A percentile compares a stretch with the other conserved stretches of the same genome.
Evolutionary conservation across 306 rosid genomes (phyloP).

Genomic region (Phaseolus lunatus): DNA sequence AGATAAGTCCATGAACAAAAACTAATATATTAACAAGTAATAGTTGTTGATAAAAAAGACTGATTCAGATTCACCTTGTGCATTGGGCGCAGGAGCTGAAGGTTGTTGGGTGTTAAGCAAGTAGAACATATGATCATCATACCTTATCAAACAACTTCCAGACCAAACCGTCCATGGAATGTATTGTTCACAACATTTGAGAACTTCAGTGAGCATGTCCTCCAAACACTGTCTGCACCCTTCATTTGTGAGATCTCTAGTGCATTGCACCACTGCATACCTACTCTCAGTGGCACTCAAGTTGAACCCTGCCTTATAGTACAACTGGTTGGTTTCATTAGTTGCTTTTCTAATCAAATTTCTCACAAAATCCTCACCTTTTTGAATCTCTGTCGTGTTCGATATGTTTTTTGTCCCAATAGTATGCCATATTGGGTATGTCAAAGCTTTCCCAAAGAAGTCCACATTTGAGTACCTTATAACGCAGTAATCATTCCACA

Average conservation of each 20-base stretch:
- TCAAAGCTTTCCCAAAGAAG: background rate
- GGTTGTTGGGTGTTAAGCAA: background rate
- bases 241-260: slow-evolving; percentile 3
- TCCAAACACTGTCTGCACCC: slow-evolving; percentile 16
- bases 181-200: background rate
- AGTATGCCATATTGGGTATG: background rate
- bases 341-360: slow-evolving; percentile 30
- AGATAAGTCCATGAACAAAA: too few species aligned
- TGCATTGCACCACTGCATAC: background rate
- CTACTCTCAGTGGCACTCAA: background rate
- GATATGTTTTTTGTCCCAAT: background rate
- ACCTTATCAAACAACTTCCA: background rate
- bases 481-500: background rate
- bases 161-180: background rate
- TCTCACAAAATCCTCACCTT: slow-evolving; percentile 13
- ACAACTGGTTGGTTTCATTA: background rate
- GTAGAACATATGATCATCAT: slow-evolving; percentile 22
- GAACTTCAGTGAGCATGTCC: background rate
- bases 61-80: background rate
- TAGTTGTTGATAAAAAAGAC: too few species aligned
- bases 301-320: background rate
- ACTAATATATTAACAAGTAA: too few species aligned
- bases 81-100: background rate
- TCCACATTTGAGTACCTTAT: background rate
- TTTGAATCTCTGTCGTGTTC: background rate